These are phyloP conservation scores for Candida xyloterini DNA, from an alignment of 805 yeast genomes.

Conservation along the genomic window DNA sequence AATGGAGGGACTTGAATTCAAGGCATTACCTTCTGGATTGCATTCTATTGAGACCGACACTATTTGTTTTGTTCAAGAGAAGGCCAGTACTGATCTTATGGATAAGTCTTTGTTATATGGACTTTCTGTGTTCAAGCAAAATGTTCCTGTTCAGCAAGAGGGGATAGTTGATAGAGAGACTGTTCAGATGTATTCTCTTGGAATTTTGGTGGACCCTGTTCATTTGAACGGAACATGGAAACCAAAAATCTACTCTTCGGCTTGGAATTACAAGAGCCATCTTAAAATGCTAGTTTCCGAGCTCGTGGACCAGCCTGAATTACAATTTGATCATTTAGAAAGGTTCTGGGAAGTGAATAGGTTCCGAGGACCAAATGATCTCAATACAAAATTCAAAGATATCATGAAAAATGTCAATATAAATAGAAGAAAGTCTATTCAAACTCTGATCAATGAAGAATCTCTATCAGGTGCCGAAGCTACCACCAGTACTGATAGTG, in stretches of 20 bases:
- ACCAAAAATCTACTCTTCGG: slow-evolving; percentile 39
- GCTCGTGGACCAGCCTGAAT: slow-evolving; percentile 24
- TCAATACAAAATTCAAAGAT: slow-evolving; percentile 22
- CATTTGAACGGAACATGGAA: slow-evolving; percentile 35
- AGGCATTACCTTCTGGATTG: slow-evolving; percentile 67
- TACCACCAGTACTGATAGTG: slow-evolving; percentile 13
- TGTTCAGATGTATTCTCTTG: slow-evolving; percentile 63
- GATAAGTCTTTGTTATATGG: slow-evolving; percentile 40
- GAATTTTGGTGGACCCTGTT: slow-evolving; percentile 50
- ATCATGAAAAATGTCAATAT: slow-evolving; percentile 22
- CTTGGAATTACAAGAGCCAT: slow-evolving; percentile 42
- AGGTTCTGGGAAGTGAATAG: slow-evolving; percentile 32
- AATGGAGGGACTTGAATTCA: slow-evolving; percentile 52
- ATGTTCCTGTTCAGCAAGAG: slow-evolving; percentile 21
- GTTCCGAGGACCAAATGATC: slow-evolving; percentile 30
- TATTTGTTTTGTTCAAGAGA: slow-evolving; percentile 45
- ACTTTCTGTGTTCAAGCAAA: slow-evolving; percentile 49
- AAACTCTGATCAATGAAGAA: slow-evolving; percentile 19
- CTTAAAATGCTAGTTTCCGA: slow-evolving; percentile 33
- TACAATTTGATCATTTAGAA: slow-evolving; percentile 19
- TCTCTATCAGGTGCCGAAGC: slow-evolving; percentile 14
- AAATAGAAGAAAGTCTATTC: slow-evolving; percentile 23
- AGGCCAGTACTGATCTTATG: slow-evolving; percentile 18
- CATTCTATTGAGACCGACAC: slow-evolving; percentile 52
- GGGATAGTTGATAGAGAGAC: slow-evolving; percentile 37